A percentile compares a stretch with the other conserved stretches of the same genome.
Evolutionary conservation across 2,329 filamentous ascomycete species (phyloP).

Genomic region (Cladorrhinum sp.): DNA sequence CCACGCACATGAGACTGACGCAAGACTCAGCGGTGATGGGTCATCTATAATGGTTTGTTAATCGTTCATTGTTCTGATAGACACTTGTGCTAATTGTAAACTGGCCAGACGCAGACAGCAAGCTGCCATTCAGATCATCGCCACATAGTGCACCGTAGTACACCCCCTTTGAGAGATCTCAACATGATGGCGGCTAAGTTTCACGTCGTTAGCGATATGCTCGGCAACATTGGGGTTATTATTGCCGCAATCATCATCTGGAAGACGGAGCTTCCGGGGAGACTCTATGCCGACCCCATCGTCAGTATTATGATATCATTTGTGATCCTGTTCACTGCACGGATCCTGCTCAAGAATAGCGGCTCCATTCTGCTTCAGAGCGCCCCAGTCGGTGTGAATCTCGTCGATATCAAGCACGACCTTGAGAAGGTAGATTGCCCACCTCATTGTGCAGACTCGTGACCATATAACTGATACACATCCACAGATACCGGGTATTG

Average conservation of each 20-base stretch:
- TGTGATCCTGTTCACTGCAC: conserved; percentile 65
- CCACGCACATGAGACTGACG: conserved; percentile 26
- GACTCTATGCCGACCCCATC: conserved; percentile 71
- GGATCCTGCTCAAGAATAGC: conserved; percentile 59
- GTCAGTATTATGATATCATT: conserved; percentile 66
- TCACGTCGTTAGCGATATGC: conserved; percentile 68
- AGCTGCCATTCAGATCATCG: conserved; percentile 48
- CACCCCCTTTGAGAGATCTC: conserved; percentile 53
- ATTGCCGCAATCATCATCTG: conserved; percentile 67
- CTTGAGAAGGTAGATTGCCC: conserved; percentile 54
- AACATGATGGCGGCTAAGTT: conserved; percentile 68
- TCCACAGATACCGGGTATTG: conserved; percentile 55
- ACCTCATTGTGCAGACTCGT: neutral
- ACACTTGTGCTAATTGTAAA: neutral
- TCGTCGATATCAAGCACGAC: conserved; percentile 64
- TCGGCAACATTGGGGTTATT: conserved; percentile 76
- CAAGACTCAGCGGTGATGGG: neutral
- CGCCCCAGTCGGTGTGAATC: conserved; percentile 56
- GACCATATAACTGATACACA: neutral
- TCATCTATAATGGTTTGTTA: neutral
- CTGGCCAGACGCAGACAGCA: neutral
- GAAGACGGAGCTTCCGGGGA: conserved; percentile 51
- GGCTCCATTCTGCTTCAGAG: conserved; percentile 67
- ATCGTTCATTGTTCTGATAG: neutral
- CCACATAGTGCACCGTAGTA: conserved; percentile 36